Base-by-base conservation (phyloP, 2,329 filamentous ascomycete genomes). In the Byssochlamys sp. region DNA sequence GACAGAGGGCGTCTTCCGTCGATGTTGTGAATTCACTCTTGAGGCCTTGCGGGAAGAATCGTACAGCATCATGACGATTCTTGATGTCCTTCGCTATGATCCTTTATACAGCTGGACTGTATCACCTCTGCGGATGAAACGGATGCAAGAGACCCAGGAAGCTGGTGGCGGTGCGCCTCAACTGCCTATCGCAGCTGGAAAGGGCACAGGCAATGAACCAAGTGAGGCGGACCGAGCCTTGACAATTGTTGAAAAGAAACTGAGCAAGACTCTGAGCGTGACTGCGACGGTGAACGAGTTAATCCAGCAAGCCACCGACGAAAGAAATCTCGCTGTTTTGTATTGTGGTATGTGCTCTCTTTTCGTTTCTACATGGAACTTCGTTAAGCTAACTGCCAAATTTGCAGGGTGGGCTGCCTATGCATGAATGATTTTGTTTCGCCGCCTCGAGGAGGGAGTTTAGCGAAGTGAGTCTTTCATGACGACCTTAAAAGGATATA, bases 1-100 rank as follows among this genome's bases (percentile, higher is more conserved):
- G 66, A 95, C 91, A 0, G 95, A 99, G 72, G 94, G 94, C 2
- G 91, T 97, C 0, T 99, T 97, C 77, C 84, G 94, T 6, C 85
- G 95, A n/a, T 97, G 92, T 74, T 99, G 94, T 72, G 95, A 99
- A 71, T 97, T 97, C 71, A 97, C 91, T 0, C 83, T 99, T 31
- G 91, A 96, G 61, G 91, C 95, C 1, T 78, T 99, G 35, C 86
- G 94, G n/a, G 89, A 95, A 66, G 94, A 99, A 71, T 89, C 89
- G 11, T 95, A 96, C 70, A 91, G 88, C 51, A 99, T 99, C 76
- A 97, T 96, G 91, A 97, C 94, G 0, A 91, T 99, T 55, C 84
- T 99, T 24, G 95, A 99, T 69, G 95, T 99, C 25, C 78, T 99
- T 59, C 88, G 95, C n/a, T 97, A 96, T 73, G 94, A 99, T 78